A percentile compares a stretch with the other conserved stretches of the same genome.
Evolutionary conservation across 164 flowering plant genomes (phyloP).

Genomic region (Piper longum): DNA sequence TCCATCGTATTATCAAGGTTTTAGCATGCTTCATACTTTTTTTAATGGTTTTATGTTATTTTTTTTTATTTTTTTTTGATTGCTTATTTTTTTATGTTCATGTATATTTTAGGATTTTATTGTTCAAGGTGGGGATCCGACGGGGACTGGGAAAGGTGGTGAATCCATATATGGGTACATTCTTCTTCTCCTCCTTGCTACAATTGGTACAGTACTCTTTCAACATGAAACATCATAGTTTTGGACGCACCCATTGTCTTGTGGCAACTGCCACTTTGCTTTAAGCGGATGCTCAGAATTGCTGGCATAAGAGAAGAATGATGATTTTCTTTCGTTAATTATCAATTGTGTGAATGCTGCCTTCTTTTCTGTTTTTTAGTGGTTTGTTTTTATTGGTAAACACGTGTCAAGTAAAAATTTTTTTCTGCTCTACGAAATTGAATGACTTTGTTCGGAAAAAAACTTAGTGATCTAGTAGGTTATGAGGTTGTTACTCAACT

Average conservation of each 20-base stretch:
- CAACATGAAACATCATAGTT: neutral
- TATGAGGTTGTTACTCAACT: too few relatives aligned
- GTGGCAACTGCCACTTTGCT: neutral
- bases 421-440: too few relatives aligned
- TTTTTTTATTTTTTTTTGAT: neutral
- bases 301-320: neutral
- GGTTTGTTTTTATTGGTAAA: too few relatives aligned
- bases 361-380: too few relatives aligned
- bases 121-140: conserved; percentile 99
- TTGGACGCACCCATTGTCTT: neutral
- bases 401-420: too few relatives aligned
- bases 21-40: neutral
- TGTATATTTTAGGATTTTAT: conserved; percentile 55
- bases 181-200: conserved; percentile 1
- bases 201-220: too few relatives aligned
- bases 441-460: too few relatives aligned
- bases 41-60: too few relatives aligned
- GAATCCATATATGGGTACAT: conserved; percentile 87
- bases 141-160: conserved; percentile 96
- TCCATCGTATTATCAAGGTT: conserved; percentile 89
- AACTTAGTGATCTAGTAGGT: too few relatives aligned
- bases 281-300: neutral
- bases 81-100: neutral
- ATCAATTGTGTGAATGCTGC: neutral
- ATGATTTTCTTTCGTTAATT: neutral